A percentile compares a stretch with the other conserved stretches of the same genome.
These are phyloP conservation scores for Dichomitus squalens DNA, from an alignment of 1,284 basidiomycete species.

Conservation along the genomic window DNA sequence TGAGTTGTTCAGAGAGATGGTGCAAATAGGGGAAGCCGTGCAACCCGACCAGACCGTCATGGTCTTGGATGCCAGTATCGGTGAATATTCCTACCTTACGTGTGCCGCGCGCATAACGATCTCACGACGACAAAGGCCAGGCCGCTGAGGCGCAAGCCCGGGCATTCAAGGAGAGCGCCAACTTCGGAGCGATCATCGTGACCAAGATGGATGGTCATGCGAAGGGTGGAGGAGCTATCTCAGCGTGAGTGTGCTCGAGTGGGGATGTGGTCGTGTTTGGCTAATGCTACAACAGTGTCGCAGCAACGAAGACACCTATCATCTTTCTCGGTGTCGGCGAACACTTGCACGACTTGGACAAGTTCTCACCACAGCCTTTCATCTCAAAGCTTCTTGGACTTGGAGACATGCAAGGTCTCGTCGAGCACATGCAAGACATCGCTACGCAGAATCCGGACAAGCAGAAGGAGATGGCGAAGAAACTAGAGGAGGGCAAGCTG, in stretches of 20 bases:
- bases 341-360: conserved; percentile 94
- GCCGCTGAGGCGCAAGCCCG: conserved; percentile 95
- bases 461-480: conserved; percentile 98
- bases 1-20: conserved; percentile 98
- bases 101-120: neutral
- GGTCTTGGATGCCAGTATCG: conserved; percentile 87
- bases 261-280: conserved; percentile 1
- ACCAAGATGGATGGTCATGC: conserved; percentile 99
- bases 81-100: conserved; percentile 38
- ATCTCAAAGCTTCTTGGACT: conserved; percentile 95
- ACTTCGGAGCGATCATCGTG: conserved; percentile 99
- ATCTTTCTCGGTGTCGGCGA: conserved; percentile 99
- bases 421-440: conserved; percentile 98
- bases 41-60: conserved; percentile 93
- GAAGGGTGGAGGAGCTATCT: conserved; percentile 98
- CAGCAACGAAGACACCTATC: conserved; percentile 97
- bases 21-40: conserved; percentile 92
- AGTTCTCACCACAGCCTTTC: conserved; percentile 95
- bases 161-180: conserved; percentile 97
- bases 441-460: conserved; percentile 92
- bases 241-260: conserved; percentile 71
- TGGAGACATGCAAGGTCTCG: conserved; percentile 94
- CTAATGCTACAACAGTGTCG: conserved; percentile 64
- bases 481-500: conserved; percentile 95
- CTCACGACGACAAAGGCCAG: conserved; percentile 65